phyloP scores from a whole-genome alignment of 2,329 filamentous ascomycete genomes.

The Penicillium hordei region DNA sequence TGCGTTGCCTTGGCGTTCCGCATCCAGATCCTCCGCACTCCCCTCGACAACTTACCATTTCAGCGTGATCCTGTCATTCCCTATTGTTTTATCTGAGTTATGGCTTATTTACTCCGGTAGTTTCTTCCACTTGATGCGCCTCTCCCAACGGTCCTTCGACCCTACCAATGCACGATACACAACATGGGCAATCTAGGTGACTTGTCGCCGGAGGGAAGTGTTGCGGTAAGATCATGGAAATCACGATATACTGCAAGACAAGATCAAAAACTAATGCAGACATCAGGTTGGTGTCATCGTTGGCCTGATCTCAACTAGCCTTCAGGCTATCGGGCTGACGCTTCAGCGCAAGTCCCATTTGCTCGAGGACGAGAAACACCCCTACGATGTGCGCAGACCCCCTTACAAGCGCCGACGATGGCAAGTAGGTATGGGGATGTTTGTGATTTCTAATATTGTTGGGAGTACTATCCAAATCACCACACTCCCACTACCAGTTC shows the following conservation, averaged over 20 bases:
- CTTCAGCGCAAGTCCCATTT: slow-evolving; percentile 97
- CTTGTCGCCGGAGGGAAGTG: slow-evolving; percentile 74
- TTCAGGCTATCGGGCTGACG: slow-evolving; percentile 92
- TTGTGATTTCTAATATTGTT: slow-evolving; percentile 88
- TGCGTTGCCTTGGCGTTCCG: slow-evolving; percentile 24
- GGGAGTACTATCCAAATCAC: slow-evolving; percentile 98
- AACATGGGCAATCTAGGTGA: slow-evolving; percentile 71
- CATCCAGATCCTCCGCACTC: slow-evolving; percentile 18
- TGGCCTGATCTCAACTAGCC: slow-evolving; percentile 86
- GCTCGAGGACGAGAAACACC: slow-evolving; percentile 89
- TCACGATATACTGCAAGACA: neutral
- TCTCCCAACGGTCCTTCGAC: slow-evolving; percentile 44
- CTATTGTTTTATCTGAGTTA: slow-evolving; percentile 13
- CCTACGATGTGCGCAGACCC: slow-evolving; percentile 74
- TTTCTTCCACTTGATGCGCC: slow-evolving; percentile 7
- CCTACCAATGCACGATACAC: slow-evolving; percentile 39
- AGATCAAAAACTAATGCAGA: slow-evolving; percentile 17
- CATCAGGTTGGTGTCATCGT: slow-evolving; percentile 84
- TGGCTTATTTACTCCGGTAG: slow-evolving; percentile 24
- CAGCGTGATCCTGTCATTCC: slow-evolving; percentile 4
- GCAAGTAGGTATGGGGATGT: slow-evolving; percentile 95
- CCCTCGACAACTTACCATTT: slow-evolving; percentile 12
- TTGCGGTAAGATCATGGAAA: slow-evolving; percentile 59
- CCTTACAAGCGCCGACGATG: slow-evolving; percentile 88
- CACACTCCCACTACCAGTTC: slow-evolving; percentile 85